Percentiles rank a stretch among this genome's conserved stretches.
These are phyloP conservation scores for Picochlorum sp. DNA, from an alignment of 139 green algal species.

Conservation along the genomic window DNA sequence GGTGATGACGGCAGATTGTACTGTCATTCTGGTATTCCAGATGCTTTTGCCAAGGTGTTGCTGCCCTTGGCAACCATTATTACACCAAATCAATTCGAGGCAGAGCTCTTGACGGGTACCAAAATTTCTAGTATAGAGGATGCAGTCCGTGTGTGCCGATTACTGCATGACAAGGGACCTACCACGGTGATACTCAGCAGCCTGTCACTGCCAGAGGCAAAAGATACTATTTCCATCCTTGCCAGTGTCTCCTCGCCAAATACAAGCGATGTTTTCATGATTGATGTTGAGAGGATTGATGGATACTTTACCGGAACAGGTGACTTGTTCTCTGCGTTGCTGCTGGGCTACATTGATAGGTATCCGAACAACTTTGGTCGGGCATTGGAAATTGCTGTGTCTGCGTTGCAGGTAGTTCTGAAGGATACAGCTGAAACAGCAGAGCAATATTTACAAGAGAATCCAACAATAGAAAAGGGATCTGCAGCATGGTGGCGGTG, in stretches of 20 bases:
- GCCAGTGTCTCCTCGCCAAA: slow-evolving; percentile 38
- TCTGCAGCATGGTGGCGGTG: slow-evolving; percentile 18
- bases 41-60: slow-evolving; percentile 53
- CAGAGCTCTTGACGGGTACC: slow-evolving; percentile 64
- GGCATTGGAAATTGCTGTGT: slow-evolving; percentile 58
- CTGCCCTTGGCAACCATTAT: slow-evolving; percentile 62
- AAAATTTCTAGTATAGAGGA: slow-evolving; percentile 40
- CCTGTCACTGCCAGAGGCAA: slow-evolving; percentile 12
- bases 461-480: background rate
- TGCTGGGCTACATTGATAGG: slow-evolving; percentile 53
- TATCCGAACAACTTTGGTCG: slow-evolving; percentile 43
- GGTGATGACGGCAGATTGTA: slow-evolving; percentile 87
- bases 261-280: background rate
- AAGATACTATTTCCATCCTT: slow-evolving; percentile 46
- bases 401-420: slow-evolving; percentile 57
- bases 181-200: slow-evolving; percentile 70
- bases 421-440: slow-evolving; percentile 27
- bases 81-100: slow-evolving; percentile 81
- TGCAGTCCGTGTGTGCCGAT: slow-evolving; percentile 47
- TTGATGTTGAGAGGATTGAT: slow-evolving; percentile 49
- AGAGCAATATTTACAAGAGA: background rate
- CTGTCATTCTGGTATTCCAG: slow-evolving; percentile 57
- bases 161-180: slow-evolving; percentile 53
- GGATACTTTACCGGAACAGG: slow-evolving; percentile 80
- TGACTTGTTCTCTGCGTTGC: slow-evolving; percentile 60